Base-by-base conservation (phyloP, 495 filamentous ascomycete species). In the Hyaloscypha variabilis region DNA sequence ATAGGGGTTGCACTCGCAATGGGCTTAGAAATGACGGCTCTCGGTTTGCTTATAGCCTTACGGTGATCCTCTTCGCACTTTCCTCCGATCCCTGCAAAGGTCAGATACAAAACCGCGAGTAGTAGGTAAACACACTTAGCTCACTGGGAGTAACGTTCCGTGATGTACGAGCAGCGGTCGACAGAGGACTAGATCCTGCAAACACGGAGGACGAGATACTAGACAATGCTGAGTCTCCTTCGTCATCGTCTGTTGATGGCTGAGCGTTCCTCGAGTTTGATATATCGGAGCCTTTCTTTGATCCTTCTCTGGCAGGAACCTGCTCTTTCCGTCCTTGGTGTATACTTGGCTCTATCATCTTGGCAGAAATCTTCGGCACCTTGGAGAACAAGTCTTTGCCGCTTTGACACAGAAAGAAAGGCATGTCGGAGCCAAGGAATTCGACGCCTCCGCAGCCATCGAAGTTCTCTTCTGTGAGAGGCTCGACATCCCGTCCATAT, bases 321-420 rank as follows among this genome's bases (percentile, higher is more conserved):
- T 6, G 31, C 13, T 34, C 31, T 34, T 3, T 13, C 19, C 19
- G 39, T 14, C 39, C 6, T 17, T 17, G 6, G 3, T 14, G 11
- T 4, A 46, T 4, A 4, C 10, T 19, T 17, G 39, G 10, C 39
- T 46, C 13, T 17, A 17, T 46, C 11, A 46, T 19, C 4, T 10
- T 4, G 10, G 4, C 29, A 2, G 19, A 23, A 14, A 6, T 23
- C 30, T 49, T 17, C 1, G 4, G 39, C 10, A 39, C 14, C 42
- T 50, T 42, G 23, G 21, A 61, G 58, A 64, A 64, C n/a, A 64
- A 42, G 19, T 64, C 62, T 3, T 46, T 39, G 14, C 62, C 62
- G 62, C 62, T 8, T 58, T 57, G 30, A 66, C 42, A 6, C n/a
- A 66, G 39, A 21, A 53, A 66, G 46, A 66, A 66, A 29, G 63